Conservation (phyloP, 1,284 basidiomycete genomes). For the Somion occarium region DNA sequence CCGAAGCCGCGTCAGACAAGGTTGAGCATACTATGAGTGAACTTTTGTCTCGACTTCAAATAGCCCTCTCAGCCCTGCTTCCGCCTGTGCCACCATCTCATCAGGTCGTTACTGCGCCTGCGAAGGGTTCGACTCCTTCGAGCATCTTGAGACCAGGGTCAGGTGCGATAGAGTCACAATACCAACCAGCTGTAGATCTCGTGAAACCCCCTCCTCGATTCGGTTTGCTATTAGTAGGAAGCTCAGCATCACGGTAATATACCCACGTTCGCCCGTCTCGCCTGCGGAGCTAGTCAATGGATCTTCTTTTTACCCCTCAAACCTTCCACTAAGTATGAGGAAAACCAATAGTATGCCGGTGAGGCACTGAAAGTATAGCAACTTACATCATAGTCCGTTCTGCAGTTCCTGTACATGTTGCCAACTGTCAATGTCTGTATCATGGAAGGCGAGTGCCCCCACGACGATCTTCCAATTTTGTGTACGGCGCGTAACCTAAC, state of each 20-base stretch:
- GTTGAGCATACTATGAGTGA: background rate
- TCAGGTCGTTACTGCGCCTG: background rate
- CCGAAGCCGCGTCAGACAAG: no score
- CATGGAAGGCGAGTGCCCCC: no score
- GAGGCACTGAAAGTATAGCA: no score
- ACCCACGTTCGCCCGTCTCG: slow-evolving; percentile 10
- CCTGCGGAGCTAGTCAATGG: no score
- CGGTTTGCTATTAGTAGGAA: slow-evolving; percentile 36
- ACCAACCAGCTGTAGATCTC: slow-evolving; percentile 33
- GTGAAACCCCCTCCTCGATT: slow-evolving; percentile 43
- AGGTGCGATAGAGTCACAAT: slow-evolving; percentile 25
- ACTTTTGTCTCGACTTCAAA: background rate
- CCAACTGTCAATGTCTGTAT: no score
- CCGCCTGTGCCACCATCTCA: background rate
- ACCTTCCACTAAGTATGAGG: no score
- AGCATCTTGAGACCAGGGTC: background rate
- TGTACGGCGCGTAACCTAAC: no score
- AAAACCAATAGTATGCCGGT: no score
- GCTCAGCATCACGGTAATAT: slow-evolving; percentile 22
- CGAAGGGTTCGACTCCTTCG: background rate
- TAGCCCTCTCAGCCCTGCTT: background rate
- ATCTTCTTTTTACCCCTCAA: no score
- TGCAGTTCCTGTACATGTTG: no score
- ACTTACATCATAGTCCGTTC: no score
- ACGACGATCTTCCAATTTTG: no score